phyloP scores from a whole-genome alignment of 352 stramenopile genomes.

The Phytophthora sp. region DNA sequence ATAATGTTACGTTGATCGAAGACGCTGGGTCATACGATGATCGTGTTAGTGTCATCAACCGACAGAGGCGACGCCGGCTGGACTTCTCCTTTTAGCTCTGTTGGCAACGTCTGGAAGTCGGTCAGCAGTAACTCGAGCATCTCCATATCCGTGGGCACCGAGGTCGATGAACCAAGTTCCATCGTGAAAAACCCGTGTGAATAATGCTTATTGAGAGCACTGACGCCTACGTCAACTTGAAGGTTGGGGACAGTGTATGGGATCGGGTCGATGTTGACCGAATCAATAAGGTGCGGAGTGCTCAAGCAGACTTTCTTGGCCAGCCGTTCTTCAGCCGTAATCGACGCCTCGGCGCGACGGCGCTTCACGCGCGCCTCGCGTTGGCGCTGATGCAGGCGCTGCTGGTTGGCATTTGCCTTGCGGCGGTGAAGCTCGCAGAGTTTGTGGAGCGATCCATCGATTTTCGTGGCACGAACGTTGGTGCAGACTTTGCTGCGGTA shows the following conservation, averaged over 20 bases:
- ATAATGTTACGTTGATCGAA: too few relatives aligned
- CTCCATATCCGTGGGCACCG: constrained; percentile 19
- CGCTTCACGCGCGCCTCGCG: constrained; percentile 8
- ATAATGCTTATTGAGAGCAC: neutral
- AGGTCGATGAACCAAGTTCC: neutral
- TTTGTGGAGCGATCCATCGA: constrained; percentile 55
- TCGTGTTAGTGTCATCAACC: neutral
- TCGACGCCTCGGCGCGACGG: neutral
- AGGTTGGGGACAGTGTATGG: neutral
- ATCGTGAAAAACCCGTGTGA: neutral
- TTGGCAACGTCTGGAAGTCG: constrained; percentile 9
- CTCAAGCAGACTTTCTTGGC: neutral
- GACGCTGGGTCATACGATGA: neutral
- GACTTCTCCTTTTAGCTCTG: neutral
- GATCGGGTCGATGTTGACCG: neutral
- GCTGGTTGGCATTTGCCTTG: constrained; percentile 65
- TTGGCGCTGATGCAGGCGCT: constrained; percentile 47
- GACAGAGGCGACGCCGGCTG: neutral
- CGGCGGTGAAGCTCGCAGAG: constrained; percentile 61
- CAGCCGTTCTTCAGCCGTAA: neutral
- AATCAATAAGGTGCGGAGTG: neutral
- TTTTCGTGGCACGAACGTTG: constrained; percentile 46
- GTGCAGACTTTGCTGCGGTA: constrained; percentile 64
- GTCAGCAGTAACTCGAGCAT: constrained; percentile 26
- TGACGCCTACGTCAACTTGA: neutral